Evolutionary conservation across 129 eudicot species (phyloP), one percentile per base, ranked within the genome.

Genomic region (Heracleum sosnowskyi): DNA sequence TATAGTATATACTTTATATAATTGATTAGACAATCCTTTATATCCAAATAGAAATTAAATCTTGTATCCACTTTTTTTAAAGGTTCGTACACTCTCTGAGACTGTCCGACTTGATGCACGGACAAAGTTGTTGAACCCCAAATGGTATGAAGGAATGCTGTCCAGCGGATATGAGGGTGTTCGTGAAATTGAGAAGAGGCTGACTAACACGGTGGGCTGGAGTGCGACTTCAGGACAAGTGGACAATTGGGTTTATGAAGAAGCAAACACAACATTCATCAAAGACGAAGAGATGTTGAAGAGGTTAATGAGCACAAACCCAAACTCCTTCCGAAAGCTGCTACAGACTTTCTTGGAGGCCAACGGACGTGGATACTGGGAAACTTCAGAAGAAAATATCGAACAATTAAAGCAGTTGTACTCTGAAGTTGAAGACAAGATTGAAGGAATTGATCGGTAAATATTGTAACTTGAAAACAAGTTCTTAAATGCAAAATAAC

Each of bases 191-290:
- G 99, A 96, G 86, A 96, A 96, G 82, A 86, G 99, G 26, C 88
- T 96, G 15, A 92, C 99, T 0, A 96, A 92, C 85, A 96, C 99
- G 0, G 99, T 96, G 15, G 99, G 99, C 18, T 96, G 99, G 99
- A 96, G 99, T 83, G 99, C 99, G 8, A 96, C 98, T 34, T 91
- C 98, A 28, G 98, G 98, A 35, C 97, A 95, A 57, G 98, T 95
- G 18, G 98, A 91, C 83, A 90, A 95, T 76, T 95, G 98, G 98
- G 98, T 95, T 91, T 44, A 91, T 41, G 97, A 91, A 83, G 98
- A 95, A 86, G 98, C 98, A 12, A 95, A 95, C 83, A 86, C 98
- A 0, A 91, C 98, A 0, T 96, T 92, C 83, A 96, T 96, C n/a
- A 75, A 96, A 81, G 99, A 92, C 37, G 93, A 92, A 81, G 93